Conservation (phyloP, 495 filamentous ascomycete genomes). For the Neurospora sublineolata region DNA sequence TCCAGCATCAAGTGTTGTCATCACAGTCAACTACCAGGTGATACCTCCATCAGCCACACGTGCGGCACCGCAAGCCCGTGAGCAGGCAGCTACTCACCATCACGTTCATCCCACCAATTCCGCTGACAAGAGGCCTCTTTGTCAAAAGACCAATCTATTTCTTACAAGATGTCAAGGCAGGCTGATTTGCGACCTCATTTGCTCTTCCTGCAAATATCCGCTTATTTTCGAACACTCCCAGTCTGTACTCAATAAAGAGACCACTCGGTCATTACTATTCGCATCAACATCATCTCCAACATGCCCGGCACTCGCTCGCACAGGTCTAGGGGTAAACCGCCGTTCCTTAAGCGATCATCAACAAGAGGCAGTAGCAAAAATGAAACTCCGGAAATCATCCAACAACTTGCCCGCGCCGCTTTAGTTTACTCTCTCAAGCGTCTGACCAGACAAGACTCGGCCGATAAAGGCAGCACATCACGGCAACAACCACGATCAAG, state of each 20-base stretch:
- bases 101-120: not conserved
- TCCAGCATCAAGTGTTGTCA: not conserved
- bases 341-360: not conserved
- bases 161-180: not conserved
- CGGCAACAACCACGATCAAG: not conserved
- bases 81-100: not conserved
- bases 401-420: conserved; percentile 14
- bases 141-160: not conserved
- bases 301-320: not conserved
- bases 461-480: not conserved
- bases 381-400: conserved; percentile 11
- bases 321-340: not conserved
- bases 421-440: conserved; percentile 15
- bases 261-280: not conserved
- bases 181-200: not conserved
- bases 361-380: not conserved
- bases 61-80: not conserved
- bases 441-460: conserved; percentile 4
- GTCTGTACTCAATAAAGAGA: not conserved
- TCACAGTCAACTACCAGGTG: not conserved
- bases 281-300: not conserved
- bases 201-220: not conserved
- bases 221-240: not conserved
- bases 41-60: not conserved
- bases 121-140: not conserved